Evolutionary conservation across 116 monocot genomes (phyloP), one percentile per base, ranked within the genome.

Genomic region (Cymodocea nodosa): DNA sequence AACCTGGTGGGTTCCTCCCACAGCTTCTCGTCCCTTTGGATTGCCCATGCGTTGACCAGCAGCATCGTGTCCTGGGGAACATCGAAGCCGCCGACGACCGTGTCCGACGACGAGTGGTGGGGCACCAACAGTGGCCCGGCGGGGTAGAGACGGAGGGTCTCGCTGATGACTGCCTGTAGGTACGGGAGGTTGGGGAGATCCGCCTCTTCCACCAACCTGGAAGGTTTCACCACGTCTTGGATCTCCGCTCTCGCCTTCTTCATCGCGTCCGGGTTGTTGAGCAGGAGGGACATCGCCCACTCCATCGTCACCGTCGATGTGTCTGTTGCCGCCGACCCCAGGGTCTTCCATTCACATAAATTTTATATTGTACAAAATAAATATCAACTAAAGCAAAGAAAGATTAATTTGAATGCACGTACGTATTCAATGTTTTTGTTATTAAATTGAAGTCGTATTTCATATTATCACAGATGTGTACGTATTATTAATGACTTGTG

Each of bases 151-250:
- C 80, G 74, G 56, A 84, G 70, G 0, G 80, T 76, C 18, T 84
- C 80, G 7, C 14, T 39, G 5, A 86, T 80, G 18, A 90, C 70
- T 51, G 81, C 79, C 23, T 75, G 74, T n/a, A 90, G 83, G 73
- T 83, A 83, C 6, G 81, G 64, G n/a, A 90, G 77, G 14, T 69
- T 50, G 20, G 77, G 56, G 14, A 86, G 76, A 75, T 86, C 83
- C 0, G 67, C 24, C 52, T 90, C 90, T 0, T 24, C 19, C 11
- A 84, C 74, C 48, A 75, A 30, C 4, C 74, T 62, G 63, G 68
- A 61, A 6, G 59, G 60, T 48, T 79, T 81, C 2, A 90, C 68
- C 30, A 30, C 52, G 67, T 58, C 74, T n/a, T n/a, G n/a, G 2
- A 74, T 44, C 36, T 74, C 74, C 4, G 40, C 20, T 50, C 35